A percentile compares a stretch with the other conserved stretches of the same genome.
Conservation (phyloP, 129 eudicot genomes). For the Arctium lappa region DNA sequence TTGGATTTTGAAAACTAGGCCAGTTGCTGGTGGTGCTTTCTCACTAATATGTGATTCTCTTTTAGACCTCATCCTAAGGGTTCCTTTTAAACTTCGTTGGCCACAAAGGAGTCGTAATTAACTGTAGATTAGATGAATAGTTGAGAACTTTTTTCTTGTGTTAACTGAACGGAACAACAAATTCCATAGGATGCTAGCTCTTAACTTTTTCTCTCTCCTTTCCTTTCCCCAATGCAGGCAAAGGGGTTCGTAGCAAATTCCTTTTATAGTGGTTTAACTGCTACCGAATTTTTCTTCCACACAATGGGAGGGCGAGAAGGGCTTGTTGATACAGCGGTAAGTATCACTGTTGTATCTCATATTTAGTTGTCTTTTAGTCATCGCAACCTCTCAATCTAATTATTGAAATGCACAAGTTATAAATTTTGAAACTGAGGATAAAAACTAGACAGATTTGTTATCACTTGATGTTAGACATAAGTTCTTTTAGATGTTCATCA, state of each 20-base stretch:
- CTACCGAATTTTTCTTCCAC: constrained; percentile 98
- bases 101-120: neutral
- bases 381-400: neutral
- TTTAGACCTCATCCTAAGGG: neutral
- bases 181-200: neutral
- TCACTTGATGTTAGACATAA: too few species aligned
- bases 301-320: constrained; percentile 99
- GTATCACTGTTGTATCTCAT: constrained; percentile 1
- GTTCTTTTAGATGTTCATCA: too few species aligned
- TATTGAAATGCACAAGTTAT: neutral
- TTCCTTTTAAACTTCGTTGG: neutral
- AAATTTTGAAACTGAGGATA: neutral
- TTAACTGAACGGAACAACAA: neutral
- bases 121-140: neutral
- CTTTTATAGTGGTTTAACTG: constrained; percentile 85
- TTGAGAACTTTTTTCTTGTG: neutral
- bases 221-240: constrained; percentile 53
- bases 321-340: constrained; percentile 98
- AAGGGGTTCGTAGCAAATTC: constrained; percentile 96
- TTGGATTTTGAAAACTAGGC: too few species aligned
- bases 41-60: too few species aligned
- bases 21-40: too few species aligned
- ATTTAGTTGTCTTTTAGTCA: neutral
- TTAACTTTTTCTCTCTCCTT: neutral
- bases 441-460: neutral